Base-by-base conservation (phyloP, 345 rosid genomes). In the Gossypium turneri region DNA sequence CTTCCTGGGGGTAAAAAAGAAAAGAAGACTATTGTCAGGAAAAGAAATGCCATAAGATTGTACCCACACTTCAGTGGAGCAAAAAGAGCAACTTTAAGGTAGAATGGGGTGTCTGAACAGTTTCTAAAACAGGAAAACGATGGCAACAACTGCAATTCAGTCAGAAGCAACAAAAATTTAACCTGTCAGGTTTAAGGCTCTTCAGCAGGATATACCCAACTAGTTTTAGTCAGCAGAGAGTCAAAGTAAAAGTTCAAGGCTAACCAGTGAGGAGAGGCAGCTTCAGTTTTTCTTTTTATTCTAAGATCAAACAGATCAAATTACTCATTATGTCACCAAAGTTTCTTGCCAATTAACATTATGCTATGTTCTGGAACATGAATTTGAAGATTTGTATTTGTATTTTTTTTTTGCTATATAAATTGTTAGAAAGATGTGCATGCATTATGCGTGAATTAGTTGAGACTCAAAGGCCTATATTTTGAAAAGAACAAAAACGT, bases 1-100 rank as follows among this genome's bases (percentile, higher is more conserved):
- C 81, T 79, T 95, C 98, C 99, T 95, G 79, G 74, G 65, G 65
- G 1, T 34, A 34, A 27, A 56, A 20, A 24, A 68, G 10, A 57
- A 57, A 57, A 10, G 27, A 22, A 10, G 4, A 22, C 3, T 7
- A 48, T 24, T 6, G 57, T 68, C 43, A 68, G 41, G 12, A 25
- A 48, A 67, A 19, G 27, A 0, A 19, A 22, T 20, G 4, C 15
- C 41, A 52, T 2, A 68, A 2, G 27, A 48, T 9, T 12, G 16
- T 5, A 45, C n/a, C 38, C 53, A 67, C 55, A 45, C 7, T 38
- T 63, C 24, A 17, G 41, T 63, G 12, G 25, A 1, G 68, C 43
- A 38, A 41, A 41, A 64, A 16, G 16, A 65, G 17, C 52, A 59
- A 59, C 12, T 59, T 58, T 38, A 63, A 34, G 24, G 24, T 38